Evolutionary conservation across 139 green algal species (phyloP).

Genomic region (Trebouxia sp.): DNA sequence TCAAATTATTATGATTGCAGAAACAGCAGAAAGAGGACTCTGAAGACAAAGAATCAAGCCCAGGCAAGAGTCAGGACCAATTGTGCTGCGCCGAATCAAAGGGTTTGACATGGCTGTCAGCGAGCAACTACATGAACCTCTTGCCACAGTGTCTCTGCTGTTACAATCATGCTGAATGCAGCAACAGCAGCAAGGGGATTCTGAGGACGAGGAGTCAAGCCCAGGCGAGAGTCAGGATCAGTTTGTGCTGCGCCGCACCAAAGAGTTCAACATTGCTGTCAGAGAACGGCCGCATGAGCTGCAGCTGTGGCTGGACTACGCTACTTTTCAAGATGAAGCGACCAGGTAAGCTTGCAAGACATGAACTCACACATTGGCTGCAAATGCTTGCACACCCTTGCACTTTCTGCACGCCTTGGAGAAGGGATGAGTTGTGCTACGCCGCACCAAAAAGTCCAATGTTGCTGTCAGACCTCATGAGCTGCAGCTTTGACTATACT

Average conservation of each 20-base stretch:
- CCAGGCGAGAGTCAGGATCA: slow-evolving; percentile 64
- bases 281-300: slow-evolving; percentile 65
- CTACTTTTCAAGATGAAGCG: slow-evolving; percentile 69
- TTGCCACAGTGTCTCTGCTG: background rate
- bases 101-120: slow-evolving; percentile 68
- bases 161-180: background rate
- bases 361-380: no score
- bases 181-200: background rate
- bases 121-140: background rate
- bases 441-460: no score
- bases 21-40: no score
- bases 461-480: no score
- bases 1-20: no score
- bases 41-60: no score
- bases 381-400: no score
- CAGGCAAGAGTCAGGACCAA: no score
- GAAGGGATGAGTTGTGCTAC: no score
- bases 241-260: slow-evolving; percentile 59
- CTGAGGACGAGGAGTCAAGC: slow-evolving; percentile 28
- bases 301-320: slow-evolving; percentile 84
- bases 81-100: no score
- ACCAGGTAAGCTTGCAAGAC: slow-evolving; percentile 3
- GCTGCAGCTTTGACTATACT: no score
- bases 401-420: no score
- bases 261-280: slow-evolving; percentile 72